Base-by-base conservation (phyloP, 257 asterid genomes). In the Apocynum venetum region DNA sequence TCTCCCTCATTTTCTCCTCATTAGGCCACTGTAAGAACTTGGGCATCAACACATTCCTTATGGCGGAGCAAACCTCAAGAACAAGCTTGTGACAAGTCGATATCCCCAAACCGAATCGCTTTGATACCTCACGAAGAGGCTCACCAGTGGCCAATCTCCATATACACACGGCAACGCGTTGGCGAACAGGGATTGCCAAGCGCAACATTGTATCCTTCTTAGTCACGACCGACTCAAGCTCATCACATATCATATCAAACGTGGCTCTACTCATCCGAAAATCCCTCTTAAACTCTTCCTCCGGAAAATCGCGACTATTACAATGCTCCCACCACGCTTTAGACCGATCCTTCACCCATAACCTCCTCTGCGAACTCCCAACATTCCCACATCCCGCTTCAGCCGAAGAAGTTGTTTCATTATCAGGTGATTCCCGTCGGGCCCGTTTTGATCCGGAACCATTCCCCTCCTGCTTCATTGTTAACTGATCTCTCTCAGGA, bases 61-160 rank as follows among this genome's bases (percentile, higher is more conserved):
- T 92, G 0, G 98, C 98, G 0, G 91, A 65, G 73, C 95, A 94
- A 14, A 94, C 98, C 77, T 94, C 97, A 1, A 94, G 91, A 3
- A 92, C 91, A 3, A 94, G 78, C 82, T 94, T 94, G 57, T 94
- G 98, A 76, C 98, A 94, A 74, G 98, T 94, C 10, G 98, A 92
- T 38, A 94, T 94, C 7, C 98, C 98, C 31, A 91, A 49, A 8
- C 98, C 98, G 72, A 94, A 94, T 2, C 96, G 88, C 81, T 83
- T 86, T 4, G 98, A 91, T 0, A 94, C 97, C 44, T 91, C 97
- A 0, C 98, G 97, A 40, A 94, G 96, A 7, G 98, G 93, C 53
- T 89, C 97, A 0, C 98, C 98, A 10, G 98, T 94, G 76, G 97
- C 96, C 51, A 94, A 80, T 40, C 97, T 63, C 96, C 96, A 94